Evolutionary conservation across 495 filamentous ascomycete genomes (phyloP).

Genomic region (Achaetomiella virescens): DNA sequence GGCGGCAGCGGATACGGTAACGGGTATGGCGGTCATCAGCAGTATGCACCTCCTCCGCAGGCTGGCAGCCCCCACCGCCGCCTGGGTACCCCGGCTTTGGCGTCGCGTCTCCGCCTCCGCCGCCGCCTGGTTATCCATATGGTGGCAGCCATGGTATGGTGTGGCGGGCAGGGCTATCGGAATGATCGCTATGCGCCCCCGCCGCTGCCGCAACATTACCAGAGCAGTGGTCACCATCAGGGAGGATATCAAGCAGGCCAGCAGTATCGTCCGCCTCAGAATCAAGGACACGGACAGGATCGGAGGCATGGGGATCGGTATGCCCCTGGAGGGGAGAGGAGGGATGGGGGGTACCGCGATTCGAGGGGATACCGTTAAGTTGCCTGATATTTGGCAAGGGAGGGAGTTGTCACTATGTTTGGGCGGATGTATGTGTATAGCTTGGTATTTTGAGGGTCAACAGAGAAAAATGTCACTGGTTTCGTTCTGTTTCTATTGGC

Average conservation of each 20-base stretch:
- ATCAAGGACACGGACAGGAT: conserved; percentile 1
- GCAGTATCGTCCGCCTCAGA: not conserved
- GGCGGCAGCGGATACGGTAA: conserved; percentile 26
- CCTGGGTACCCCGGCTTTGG: conserved; percentile 15
- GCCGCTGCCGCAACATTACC: not conserved
- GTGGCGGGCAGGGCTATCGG: conserved; percentile 7
- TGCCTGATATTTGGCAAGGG: too few species aligned
- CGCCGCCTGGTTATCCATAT: conserved; percentile 4
- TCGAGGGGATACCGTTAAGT: not conserved
- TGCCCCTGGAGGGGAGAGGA: conserved; percentile 11
- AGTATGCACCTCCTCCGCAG: conserved; percentile 7
- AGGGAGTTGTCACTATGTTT: too few species aligned
- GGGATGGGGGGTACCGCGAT: conserved; percentile 4
- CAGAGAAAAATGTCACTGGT: too few species aligned
- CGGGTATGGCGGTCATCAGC: conserved; percentile 21
- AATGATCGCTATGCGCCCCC: conserved; percentile 6
- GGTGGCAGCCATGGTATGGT: not conserved
- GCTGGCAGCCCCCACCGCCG: conserved; percentile 11
- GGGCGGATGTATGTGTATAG: too few species aligned
- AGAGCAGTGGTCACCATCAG: conserved; percentile 12
- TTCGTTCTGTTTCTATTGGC: too few species aligned
- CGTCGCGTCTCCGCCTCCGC: conserved; percentile 7
- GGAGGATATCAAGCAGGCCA: conserved; percentile 17
- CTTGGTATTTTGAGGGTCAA: too few species aligned
- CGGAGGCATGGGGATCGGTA: conserved; percentile 1